A percentile compares a stretch with the other conserved stretches of the same genome.
Evolutionary conservation across 2,329 filamentous ascomycete species (phyloP).

Genomic region (Aspergillus chevalieri): DNA sequence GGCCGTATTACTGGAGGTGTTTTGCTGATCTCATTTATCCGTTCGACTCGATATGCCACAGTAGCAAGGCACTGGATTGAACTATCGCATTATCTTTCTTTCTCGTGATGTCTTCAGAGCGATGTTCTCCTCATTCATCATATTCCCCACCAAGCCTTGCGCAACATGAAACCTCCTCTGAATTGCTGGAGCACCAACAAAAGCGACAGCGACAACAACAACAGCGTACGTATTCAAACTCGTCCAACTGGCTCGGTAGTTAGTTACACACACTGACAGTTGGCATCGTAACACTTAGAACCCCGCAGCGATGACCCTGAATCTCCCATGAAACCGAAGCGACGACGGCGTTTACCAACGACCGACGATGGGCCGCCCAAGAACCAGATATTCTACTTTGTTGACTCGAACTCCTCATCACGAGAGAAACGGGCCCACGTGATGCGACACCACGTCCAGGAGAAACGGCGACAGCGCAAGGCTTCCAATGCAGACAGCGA

Average conservation of each 20-base stretch:
- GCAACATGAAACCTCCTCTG: constrained; percentile 6
- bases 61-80: constrained; percentile 5
- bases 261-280: background rate
- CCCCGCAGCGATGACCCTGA: constrained; percentile 12
- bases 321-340: constrained; percentile 14
- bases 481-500: constrained; percentile 15
- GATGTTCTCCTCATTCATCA: constrained; percentile 11
- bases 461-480: constrained; percentile 32
- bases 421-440: constrained; percentile 40
- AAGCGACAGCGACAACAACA: background rate
- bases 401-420: constrained; percentile 35
- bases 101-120: constrained; percentile 14
- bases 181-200: constrained; percentile 1
- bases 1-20: constrained; percentile 3
- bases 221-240: background rate
- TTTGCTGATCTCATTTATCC: constrained; percentile 4
- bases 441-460: constrained; percentile 40
- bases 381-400: constrained; percentile 36
- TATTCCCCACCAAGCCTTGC: constrained; percentile 6
- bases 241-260: background rate
- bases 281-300: constrained; percentile 8
- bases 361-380: constrained; percentile 16
- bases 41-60: constrained; percentile 7
- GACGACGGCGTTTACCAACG: constrained; percentile 22
- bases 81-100: background rate